phyloP scores from a whole-genome alignment of 805 yeast species.

The Kregervanrija pseudodelftensis region DNA sequence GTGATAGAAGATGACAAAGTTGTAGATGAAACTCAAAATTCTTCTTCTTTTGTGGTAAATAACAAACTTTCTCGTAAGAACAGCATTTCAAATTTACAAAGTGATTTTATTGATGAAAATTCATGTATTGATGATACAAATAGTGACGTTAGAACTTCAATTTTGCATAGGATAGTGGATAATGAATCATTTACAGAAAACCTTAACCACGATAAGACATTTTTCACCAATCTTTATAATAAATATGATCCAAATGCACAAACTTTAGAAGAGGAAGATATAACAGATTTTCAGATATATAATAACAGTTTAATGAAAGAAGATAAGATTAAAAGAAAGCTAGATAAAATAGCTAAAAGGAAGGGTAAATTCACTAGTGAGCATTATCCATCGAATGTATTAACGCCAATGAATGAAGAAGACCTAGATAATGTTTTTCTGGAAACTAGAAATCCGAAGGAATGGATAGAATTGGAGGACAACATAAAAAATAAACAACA shows the following conservation, averaged over 20 bases:
- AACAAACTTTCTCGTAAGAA: too few relatives aligned
- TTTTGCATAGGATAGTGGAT: conserved; percentile 18
- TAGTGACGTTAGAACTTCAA: conserved; percentile 17
- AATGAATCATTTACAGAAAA: conserved; percentile 10
- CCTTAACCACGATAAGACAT: conserved; percentile 8
- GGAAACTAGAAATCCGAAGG: conserved; percentile 5
- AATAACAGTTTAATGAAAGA: conserved; percentile 20
- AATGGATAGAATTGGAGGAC: conserved; percentile 8
- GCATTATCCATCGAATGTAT: conserved; percentile 3
- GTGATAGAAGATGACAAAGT: too few relatives aligned
- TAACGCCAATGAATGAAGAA: conserved; percentile 16
- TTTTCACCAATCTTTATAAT: conserved; percentile 21
- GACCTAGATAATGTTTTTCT: conserved; percentile 17
- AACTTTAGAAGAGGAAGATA: conserved; percentile 2
- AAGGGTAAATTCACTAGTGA: not conserved
- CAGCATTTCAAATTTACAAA: not conserved
- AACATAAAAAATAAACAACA: not conserved
- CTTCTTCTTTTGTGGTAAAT: too few relatives aligned
- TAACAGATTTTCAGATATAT: conserved; percentile 26
- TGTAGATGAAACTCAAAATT: too few relatives aligned
- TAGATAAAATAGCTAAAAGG: conserved; percentile 9
- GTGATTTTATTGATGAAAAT: not conserved
- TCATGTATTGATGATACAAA: not conserved
- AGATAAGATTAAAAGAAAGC: conserved; percentile 16
- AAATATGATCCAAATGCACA: conserved; percentile 5